Base-by-base conservation (phyloP, 2,329 filamentous ascomycete genomes). In the Botrytis paeoniae region DNA sequence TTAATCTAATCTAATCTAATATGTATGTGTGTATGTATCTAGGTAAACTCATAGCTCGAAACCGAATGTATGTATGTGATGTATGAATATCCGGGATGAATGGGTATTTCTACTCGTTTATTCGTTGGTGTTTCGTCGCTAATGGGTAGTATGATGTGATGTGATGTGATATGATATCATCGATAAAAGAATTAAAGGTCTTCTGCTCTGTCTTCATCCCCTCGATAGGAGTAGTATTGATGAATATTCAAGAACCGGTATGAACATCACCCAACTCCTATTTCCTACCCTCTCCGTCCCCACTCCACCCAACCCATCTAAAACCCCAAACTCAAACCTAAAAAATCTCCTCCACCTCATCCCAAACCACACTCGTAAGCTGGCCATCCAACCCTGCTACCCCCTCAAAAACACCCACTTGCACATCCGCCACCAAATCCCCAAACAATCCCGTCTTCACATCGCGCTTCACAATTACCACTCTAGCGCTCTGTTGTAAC, bases 401-500 rank as follows among this genome's bases (percentile, higher is more conserved):
- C 1, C 25, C 39, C 14, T 22, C 20, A 32, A 29, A 72, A 37
- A 3, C 8, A 16, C 70, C 70, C 4, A 72, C 22, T 16, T 66
- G 62, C 16, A 78, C 68, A 35, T 75, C 74, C 14, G 79, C 80
- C 6, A 81, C 74, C 64, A 80, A 72, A 7, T 75, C 70, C 4
- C 82, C 82, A 69, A 86, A 82, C 59, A 79, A 75, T 0, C 86
- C 86, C 12, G 79, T 82, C 59, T 77, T 75, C 3, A 82, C 78
- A 80, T 87, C 80, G 2, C 85, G 78, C 71, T 78, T 72, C 9
- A 84, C 76, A 41, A 87, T 80, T 8, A 82, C 82, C 0, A 87
- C 83, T 16, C 81, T 79, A 1, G 78, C 77, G 73, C 80, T 82
- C 41, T 79, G 77, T 78, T 86, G 84, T 73, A 86, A 78, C 0